Percentiles rank a stretch among this genome's conserved stretches.
These are phyloP conservation scores for Poa pratensis DNA, from an alignment of 176 grass and related monocot genomes.

Conservation along the genomic window DNA sequence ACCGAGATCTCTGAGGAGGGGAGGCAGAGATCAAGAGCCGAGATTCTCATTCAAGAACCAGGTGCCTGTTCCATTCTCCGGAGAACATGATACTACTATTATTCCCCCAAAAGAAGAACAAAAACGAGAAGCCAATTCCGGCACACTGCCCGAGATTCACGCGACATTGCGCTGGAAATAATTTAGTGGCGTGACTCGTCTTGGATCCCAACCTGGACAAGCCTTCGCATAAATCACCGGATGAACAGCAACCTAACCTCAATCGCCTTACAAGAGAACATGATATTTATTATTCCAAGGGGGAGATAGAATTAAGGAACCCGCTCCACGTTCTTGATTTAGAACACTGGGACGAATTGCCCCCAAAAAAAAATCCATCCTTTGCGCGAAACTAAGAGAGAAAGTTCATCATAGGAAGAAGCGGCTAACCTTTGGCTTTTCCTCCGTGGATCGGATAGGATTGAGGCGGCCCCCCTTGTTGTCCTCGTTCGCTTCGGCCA, in stretches of 20 bases:
- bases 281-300: slow-evolving; percentile 8
- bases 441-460: slow-evolving; percentile 22
- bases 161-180: slow-evolving; percentile 23
- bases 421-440: slow-evolving; percentile 40
- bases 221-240: background rate
- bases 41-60: slow-evolving; percentile 48
- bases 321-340: slow-evolving; percentile 30
- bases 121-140: slow-evolving; percentile 43
- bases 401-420: slow-evolving; percentile 14
- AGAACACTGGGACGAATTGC: background rate
- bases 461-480: slow-evolving; percentile 1
- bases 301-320: background rate
- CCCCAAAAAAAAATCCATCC: background rate
- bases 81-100: slow-evolving; percentile 45
- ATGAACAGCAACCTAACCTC: slow-evolving; percentile 28
- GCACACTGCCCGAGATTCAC: slow-evolving; percentile 37
- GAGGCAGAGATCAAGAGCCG: slow-evolving; percentile 43
- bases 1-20: slow-evolving; percentile 42
- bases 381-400: slow-evolving; percentile 20
- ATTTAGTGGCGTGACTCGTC: slow-evolving; percentile 23
- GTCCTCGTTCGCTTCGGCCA: slow-evolving; percentile 36
- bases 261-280: background rate
- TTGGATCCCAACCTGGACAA: background rate
- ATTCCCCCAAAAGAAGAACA: slow-evolving; percentile 30
- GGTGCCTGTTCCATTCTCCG: slow-evolving; percentile 50